Evolutionary conservation across 2,329 filamentous ascomycete species (phyloP), one percentile per base, ranked within the genome.

Genomic region (Ceratocystis diversiconidia): DNA sequence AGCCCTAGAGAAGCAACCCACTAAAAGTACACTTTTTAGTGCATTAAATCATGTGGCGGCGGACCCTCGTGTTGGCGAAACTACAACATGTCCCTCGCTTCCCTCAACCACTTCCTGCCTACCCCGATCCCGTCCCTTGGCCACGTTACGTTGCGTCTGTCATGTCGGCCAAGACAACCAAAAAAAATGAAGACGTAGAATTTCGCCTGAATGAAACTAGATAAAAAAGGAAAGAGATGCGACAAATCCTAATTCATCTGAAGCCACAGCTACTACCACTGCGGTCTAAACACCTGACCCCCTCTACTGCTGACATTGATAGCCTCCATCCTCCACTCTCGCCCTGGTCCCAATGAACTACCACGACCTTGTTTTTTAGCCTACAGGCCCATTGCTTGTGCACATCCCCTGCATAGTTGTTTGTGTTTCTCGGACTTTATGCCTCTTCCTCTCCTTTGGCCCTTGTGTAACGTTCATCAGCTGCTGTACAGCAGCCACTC

Each of bases 91-190:
- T 52, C 19, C 19, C 48, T 52, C 48, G 48, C 48, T 52, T 52
- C 48, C 48, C 48, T 52, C 19, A 25, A 48, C 19, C 44, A 25
- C 22, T 25, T 25, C 19, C 50, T 55, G 50, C 5, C n/a, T 15
- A 55, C 22, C 15, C 50, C 10, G 17, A 48, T 19, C 44, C 5
- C 44, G 48, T 52, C 19, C 25, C 55, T 36, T 36, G 55, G 12
- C 28, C 17, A 59, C 55, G 55, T 59, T 59, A 32, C 55, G 55
- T 59, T 59, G 55, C 55, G 55, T 59, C 55, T 59, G 55, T 59
- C 55, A 59, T 36, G 6, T 59, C 17, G 15, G 22, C 28, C 55
- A 32, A 59, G 55, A 59, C 36, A 41, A 41, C 17, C 28, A 28
- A n/a, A 28, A 19, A 59, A 59, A 30, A 36, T n/a, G 28, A 36